Evolutionary conservation across 345 rosid genomes (phyloP).

Genomic region (Lepidium africanum): DNA sequence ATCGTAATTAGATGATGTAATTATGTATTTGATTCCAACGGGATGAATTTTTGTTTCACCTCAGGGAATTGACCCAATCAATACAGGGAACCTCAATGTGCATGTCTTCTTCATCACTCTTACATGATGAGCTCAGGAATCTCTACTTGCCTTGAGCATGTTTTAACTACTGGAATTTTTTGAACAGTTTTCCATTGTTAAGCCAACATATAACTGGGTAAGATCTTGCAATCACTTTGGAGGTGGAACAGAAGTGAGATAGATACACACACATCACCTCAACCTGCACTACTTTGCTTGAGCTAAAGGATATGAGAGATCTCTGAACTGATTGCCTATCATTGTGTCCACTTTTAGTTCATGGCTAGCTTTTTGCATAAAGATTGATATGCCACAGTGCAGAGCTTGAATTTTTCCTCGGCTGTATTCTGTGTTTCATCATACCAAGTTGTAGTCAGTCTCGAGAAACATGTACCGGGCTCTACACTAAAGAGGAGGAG

Average conservation of each 20-base stretch:
- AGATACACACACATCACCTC: background rate
- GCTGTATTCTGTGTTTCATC: slow-evolving; percentile 44
- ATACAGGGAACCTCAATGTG: no score
- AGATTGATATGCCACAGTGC: slow-evolving; percentile 73
- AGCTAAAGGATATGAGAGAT: background rate
- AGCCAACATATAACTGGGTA: background rate
- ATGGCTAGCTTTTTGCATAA: slow-evolving; percentile 55
- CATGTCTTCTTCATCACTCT: no score
- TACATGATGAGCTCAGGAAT: no score
- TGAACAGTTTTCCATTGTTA: background rate
- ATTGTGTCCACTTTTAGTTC: slow-evolving; percentile 10
- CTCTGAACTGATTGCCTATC: background rate
- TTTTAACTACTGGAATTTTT: background rate
- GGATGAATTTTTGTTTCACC: no score
- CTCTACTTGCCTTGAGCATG: background rate
- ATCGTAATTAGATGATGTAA: no score
- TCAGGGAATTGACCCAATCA: no score
- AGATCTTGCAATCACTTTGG: background rate
- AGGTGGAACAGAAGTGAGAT: background rate
- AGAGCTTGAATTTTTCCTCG: slow-evolving; percentile 83
- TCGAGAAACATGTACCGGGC: background rate
- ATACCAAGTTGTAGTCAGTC: background rate
- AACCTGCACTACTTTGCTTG: background rate
- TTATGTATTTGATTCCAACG: no score
- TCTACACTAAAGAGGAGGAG: background rate